phyloP scores from a whole-genome alignment of 805 yeast species.

The Kodamaea leandrae region DNA sequence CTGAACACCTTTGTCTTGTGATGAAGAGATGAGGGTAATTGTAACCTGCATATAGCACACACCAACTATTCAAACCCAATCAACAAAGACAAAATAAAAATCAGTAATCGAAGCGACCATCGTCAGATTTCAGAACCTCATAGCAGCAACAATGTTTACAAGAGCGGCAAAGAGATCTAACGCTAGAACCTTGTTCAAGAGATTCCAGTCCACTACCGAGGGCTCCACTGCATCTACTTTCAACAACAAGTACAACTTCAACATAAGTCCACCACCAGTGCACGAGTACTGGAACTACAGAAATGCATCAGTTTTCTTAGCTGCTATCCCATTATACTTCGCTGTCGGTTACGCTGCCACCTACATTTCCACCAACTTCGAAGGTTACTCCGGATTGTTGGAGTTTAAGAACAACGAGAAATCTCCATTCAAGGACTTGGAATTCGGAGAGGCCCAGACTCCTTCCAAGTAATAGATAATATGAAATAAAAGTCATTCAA shows the following conservation, averaged over 20 bases:
- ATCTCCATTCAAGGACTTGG: slow-evolving; percentile 37
- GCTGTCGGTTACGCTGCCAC: slow-evolving; percentile 35
- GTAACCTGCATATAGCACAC: neutral
- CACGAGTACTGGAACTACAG: slow-evolving; percentile 45
- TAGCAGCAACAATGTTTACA: slow-evolving; percentile 27
- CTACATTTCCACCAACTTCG: slow-evolving; percentile 26
- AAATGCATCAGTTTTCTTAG: slow-evolving; percentile 35
- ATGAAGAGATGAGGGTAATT: too few species aligned
- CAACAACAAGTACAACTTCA: slow-evolving; percentile 42
- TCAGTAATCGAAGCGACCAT: neutral
- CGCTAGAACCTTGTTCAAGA: slow-evolving; percentile 22
- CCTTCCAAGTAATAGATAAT: slow-evolving; percentile 8
- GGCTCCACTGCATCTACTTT: slow-evolving; percentile 28
- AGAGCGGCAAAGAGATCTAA: slow-evolving; percentile 22
- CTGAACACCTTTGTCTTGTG: too few species aligned
- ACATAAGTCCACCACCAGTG: slow-evolving; percentile 44
- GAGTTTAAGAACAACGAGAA: slow-evolving; percentile 37
- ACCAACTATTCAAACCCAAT: slow-evolving; percentile 5
- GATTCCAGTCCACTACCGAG: slow-evolving; percentile 28
- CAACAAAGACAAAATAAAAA: slow-evolving; percentile 8
- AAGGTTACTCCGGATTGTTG: slow-evolving; percentile 31
- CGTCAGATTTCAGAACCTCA: slow-evolving; percentile 2
- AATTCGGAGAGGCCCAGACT: slow-evolving; percentile 39
- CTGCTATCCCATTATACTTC: slow-evolving; percentile 37
- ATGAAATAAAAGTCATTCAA: slow-evolving; percentile 2